Evolutionary conservation across 129 eudicot species (phyloP), one percentile per base, ranked within the genome.

Genomic region (Logfia minima): DNA sequence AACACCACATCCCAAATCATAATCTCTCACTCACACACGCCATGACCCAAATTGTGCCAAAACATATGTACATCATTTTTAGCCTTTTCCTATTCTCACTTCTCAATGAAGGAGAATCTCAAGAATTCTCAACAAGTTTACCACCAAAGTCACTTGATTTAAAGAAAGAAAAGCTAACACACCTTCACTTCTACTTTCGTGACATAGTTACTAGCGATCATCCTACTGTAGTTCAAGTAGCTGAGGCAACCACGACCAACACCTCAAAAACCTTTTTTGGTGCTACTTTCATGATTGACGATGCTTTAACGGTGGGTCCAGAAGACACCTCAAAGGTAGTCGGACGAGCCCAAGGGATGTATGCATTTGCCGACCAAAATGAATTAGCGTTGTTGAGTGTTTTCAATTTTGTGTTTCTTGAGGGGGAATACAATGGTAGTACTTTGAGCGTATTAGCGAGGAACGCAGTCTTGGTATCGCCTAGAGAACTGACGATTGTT

Each of bases 101-200:
- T 75, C 26, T 75, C 14, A 53, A 43, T 13, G 70, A 39, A 62
- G 56, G 61, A 17, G 29, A 75, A 75, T 63, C 79, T 24, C 34
- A 28, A 4, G 2, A 63, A 17, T 75, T 75, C 45, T 62, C 79
- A 18, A 8, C 10, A 43, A 62, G 45, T 2, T 43, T 75, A 7
- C n/a, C 79, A 18, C 71, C 60, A 62, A 41, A 63, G 43, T 75
- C 79, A 24, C 68, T 75, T 18, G 31, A 24, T 5, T 41, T 63
- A 11, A 41, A 63, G 62, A 75, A 75, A 75, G 48, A 63, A 41
- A 75, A 63, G 58, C 62, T 75, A 41, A 75, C 70, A 4, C 79
- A 75, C 32, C 71, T 75, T 11, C 79, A 75, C 48, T 75, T 75
- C 39, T 75, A 75, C 32, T 64, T 45, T 18, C 79, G 63, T 8